A percentile compares a stretch with the other conserved stretches of the same genome.
Conservation (phyloP, 192 early-diverging fungal species). For the Coemansia asiatica region DNA sequence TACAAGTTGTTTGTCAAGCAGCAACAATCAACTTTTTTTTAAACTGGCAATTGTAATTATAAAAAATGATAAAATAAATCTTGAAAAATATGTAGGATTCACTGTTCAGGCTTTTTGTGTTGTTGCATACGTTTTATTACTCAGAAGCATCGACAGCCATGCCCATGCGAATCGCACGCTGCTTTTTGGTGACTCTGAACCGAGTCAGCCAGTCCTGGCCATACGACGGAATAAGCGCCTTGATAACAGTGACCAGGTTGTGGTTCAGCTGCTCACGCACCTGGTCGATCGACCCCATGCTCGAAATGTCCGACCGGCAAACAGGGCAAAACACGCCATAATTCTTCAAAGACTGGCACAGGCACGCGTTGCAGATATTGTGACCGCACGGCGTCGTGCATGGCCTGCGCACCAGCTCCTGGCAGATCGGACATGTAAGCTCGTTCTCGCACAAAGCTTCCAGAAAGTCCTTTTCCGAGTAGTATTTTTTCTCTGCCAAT, state of each 20-base stretch:
- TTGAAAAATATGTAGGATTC: too few species aligned
- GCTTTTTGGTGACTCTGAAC: constrained; percentile 6
- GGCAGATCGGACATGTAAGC: constrained; percentile 47
- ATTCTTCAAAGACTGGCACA: constrained; percentile 29
- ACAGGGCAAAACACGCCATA: constrained; percentile 41
- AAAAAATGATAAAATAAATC: too few species aligned
- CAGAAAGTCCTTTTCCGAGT: constrained; percentile 27
- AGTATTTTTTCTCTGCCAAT: constrained; percentile 12
- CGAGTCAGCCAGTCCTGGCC: constrained; percentile 20
- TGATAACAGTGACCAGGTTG: constrained; percentile 32
- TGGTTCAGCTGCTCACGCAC: constrained; percentile 28
- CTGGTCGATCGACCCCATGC: constrained; percentile 19
- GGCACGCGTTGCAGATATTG: constrained; percentile 43
- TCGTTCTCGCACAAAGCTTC: constrained; percentile 28
- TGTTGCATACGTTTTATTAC: too few species aligned
- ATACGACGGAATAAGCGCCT: constrained; percentile 44
- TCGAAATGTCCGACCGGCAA: constrained; percentile 31
- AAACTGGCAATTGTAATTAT: too few species aligned
- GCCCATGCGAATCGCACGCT: constrained; percentile 23
- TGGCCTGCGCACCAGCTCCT: constrained; percentile 44
- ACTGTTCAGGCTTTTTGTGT: too few species aligned
- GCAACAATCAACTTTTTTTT: too few species aligned
- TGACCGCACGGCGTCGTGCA: constrained; percentile 47
- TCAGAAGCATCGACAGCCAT: not conserved
- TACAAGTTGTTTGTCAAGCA: too few species aligned